phyloP scores from a whole-genome alignment of 345 rosid genomes.

The Acer saccharum region DNA sequence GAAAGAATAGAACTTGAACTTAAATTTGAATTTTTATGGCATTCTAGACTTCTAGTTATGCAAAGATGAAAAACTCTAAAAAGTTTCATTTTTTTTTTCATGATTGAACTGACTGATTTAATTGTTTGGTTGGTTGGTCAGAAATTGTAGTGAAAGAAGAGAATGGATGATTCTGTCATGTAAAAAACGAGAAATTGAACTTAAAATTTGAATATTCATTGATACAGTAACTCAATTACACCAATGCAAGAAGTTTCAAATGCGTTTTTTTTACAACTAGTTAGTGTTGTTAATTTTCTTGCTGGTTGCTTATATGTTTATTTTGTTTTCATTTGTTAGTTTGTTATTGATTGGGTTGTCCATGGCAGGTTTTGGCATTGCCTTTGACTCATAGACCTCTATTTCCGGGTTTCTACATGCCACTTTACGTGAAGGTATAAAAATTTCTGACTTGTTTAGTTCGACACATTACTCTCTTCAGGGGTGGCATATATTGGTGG shows the following conservation, averaged over 20 bases:
- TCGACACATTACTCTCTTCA: background rate
- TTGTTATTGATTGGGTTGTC: constrained; percentile 18
- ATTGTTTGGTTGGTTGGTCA: too few species aligned
- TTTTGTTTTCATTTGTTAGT: constrained; percentile 9
- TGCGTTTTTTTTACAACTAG: background rate
- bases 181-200: background rate
- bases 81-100: background rate
- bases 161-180: background rate
- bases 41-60: background rate
- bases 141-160: too few species aligned
- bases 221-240: background rate
- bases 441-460: background rate
- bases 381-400: constrained; percentile 93
- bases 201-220: background rate
- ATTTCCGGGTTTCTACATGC: constrained; percentile 98
- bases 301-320: background rate
- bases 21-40: constrained; percentile 6
- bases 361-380: constrained; percentile 81
- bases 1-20: background rate
- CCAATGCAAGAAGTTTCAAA: background rate
- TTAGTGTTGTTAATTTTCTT: background rate
- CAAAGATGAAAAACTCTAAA: background rate
- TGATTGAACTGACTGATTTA: too few species aligned
- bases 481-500: background rate
- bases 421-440: constrained; percentile 89